Base-by-base conservation (phyloP, 2,329 filamentous ascomycete species). In the Thelonectria blattea region DNA sequence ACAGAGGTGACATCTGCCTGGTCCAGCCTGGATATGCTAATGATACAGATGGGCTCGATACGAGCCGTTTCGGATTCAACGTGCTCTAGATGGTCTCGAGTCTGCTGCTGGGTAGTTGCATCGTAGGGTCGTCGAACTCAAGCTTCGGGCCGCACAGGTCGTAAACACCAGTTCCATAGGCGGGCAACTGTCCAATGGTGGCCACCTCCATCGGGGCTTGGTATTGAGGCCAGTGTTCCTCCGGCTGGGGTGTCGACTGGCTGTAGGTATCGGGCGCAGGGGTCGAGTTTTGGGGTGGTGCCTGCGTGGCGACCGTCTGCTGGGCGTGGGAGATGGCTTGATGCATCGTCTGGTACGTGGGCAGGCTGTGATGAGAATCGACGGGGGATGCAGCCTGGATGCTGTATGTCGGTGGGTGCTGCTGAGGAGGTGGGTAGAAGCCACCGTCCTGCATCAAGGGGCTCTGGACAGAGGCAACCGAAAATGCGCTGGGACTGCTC, bases 401-500 rank as follows among this genome's bases (percentile, higher is more conserved):
- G 20, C 81, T 74, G 63, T 85, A 85, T 1, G 79, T 76, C 12
- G 82, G 75, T 14, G 79, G 72, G 50, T 83, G 80, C 1, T 80
- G 73, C 2, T 80, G 77, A 27, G 83, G 82, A 62, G 86, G 84
- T 6, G 84, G 84, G 71, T 88, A 89, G 68, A 85, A 83, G 55
- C 22, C 52, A 7, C 79, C 75, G 46, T 85, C 81, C 62, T 84
- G 81, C 10, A 81, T 76, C 18, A 82, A 76, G 1, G 85, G 81
- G 64, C 84, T 85, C 47, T 83, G 80, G 57, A 80, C 80, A 0
- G 84, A 84, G 6, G 79, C 77, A 1, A 85, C 81, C 6, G 86
- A 87, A 72, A 86, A 87, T 67, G 80, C 81, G 59, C 78, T 81
- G 1, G 86, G 85, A 68, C 85, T 88, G 72, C 81, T 88, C 64